Base-by-base conservation (phyloP, 2,329 filamentous ascomycete genomes). In the Ophiostoma himal-ulmi region DNA sequence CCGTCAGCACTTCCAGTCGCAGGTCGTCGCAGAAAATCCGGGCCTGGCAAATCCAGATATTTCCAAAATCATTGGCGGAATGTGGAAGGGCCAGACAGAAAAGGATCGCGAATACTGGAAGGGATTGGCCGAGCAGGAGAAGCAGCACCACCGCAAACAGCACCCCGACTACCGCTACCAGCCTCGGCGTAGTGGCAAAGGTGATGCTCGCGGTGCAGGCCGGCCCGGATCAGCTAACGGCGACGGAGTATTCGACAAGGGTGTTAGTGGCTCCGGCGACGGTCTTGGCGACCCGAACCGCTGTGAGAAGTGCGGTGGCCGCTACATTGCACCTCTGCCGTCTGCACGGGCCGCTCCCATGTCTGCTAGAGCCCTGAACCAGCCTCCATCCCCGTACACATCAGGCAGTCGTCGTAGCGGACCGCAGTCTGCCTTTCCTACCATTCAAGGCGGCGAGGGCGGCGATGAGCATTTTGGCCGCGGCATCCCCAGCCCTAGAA, bases 121-220 rank as follows among this genome's bases (percentile, higher is more conserved):
- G 79, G 85, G 86, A 72, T 86, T 96, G 70, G 95, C 95, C 72
- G 93, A 96, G 81, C 91, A 97, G 81, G 95, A 98, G 79, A 98
- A 98, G 82, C 83, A 88, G 72, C 90, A 91, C 22, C 95, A 99
- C 79, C 90, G 93, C 76, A 89, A 89, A 73, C 91, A 94, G 80
- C 97, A 97, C 78, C 95, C 95, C 2, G 91, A 92, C 74, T 99
- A 99, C 80, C 89, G 93, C 73, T 99, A 98, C 78, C 93, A 97
- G 78, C 95, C 95, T 48, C 89, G 92, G 26, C 87, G 91, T 48
- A 87, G 86, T 74, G 80, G 80, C 10, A 82, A 82, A 71, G 74
- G 73, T 7, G 73, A 69, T 13, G 75, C 64, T 52, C n/a, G 20
- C 10, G 65, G 37, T 48, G 44, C 41, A 5, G 34, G 14, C 13